Percentiles rank a stretch among this genome's conserved stretches.
These are phyloP conservation scores for Fraxinus greggii DNA, from an alignment of 305 asterid species.

Conservation along the genomic window DNA sequence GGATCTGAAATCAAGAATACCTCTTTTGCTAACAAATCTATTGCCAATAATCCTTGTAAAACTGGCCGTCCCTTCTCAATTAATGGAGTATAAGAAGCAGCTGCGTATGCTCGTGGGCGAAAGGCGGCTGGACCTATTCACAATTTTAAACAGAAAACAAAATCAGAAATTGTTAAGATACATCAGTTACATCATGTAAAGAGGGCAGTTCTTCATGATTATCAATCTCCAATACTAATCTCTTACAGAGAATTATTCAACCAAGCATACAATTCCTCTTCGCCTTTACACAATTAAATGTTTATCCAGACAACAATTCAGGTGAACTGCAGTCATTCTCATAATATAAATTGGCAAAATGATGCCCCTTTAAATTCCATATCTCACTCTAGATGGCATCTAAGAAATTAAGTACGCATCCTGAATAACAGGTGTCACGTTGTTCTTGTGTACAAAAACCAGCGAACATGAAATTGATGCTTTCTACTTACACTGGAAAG, in stretches of 20 bases:
- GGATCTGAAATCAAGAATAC: slow-evolving; percentile 35
- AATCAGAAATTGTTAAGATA: slow-evolving; percentile 20
- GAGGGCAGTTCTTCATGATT: slow-evolving; percentile 17
- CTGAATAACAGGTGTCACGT: background rate
- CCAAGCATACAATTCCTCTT: slow-evolving; percentile 19
- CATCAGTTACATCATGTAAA: slow-evolving; percentile 11
- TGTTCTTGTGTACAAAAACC: slow-evolving; percentile 7
- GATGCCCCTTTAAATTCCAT: background rate
- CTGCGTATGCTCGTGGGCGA: slow-evolving; percentile 88
- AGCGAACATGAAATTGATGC: slow-evolving; percentile 5
- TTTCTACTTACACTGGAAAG: slow-evolving; percentile 6
- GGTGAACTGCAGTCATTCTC: slow-evolving; percentile 21
- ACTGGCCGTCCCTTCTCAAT: slow-evolving; percentile 94
- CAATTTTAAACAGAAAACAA: slow-evolving; percentile 12
- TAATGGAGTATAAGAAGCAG: slow-evolving; percentile 69
- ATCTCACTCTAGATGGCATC: slow-evolving; percentile 7
- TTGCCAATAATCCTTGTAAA: slow-evolving; percentile 93
- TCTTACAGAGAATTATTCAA: slow-evolving; percentile 19
- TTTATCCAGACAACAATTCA: slow-evolving; percentile 17
- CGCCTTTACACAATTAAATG: background rate
- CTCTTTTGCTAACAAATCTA: slow-evolving; percentile 97
- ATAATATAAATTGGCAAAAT: slow-evolving; percentile 1
- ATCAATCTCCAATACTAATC: background rate
- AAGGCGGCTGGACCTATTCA: slow-evolving; percentile 95
- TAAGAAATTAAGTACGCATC: background rate